A percentile compares a stretch with the other conserved stretches of the same genome.
phyloP scores from a whole-genome alignment of 1,284 basidiomycete genomes.

The Tausonia pullulans region DNA sequence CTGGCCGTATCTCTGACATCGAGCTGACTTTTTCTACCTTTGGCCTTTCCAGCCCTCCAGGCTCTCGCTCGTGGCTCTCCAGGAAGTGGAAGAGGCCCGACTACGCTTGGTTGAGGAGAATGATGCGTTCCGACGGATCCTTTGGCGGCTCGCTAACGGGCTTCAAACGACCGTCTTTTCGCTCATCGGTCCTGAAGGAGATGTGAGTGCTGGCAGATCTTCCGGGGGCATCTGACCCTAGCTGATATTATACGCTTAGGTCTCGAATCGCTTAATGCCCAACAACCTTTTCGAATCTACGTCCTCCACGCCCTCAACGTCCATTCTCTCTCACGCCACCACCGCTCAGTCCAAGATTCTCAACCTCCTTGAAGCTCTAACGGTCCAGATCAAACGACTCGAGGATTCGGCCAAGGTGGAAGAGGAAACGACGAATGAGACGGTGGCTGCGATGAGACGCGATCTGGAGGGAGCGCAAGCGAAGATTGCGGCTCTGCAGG shows the following conservation, averaged over 20 bases:
- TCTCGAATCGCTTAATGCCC: constrained; percentile 11
- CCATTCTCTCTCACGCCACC: constrained; percentile 4
- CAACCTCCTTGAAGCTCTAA: not conserved
- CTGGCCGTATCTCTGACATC: not conserved
- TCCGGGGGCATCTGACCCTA: not conserved
- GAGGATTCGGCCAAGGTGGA: not conserved
- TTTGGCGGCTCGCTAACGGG: constrained; percentile 58
- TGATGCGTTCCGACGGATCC: constrained; percentile 51
- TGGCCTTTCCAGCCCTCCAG: not conserved
- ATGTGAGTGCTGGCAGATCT: constrained; percentile 1
- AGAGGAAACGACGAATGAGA: not conserved
- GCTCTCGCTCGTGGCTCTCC: constrained; percentile 41
- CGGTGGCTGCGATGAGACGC: not conserved
- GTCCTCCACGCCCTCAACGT: constrained; percentile 42
- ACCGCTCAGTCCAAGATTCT: constrained; percentile 1
- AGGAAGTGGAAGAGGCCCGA: constrained; percentile 59
- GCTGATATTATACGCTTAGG: not conserved
- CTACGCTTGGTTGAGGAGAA: constrained; percentile 59
- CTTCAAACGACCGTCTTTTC: constrained; percentile 39
- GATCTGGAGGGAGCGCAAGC: constrained; percentile 27
- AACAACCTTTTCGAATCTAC: constrained; percentile 32
- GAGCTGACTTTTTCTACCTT: not conserved
- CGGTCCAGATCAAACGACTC: not conserved
- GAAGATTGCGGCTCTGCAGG: constrained; percentile 27
- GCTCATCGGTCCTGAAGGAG: not conserved